phyloP scores from a whole-genome alignment of 1,139 yeast species.

The Saccharomyces pastorianus region DNA sequence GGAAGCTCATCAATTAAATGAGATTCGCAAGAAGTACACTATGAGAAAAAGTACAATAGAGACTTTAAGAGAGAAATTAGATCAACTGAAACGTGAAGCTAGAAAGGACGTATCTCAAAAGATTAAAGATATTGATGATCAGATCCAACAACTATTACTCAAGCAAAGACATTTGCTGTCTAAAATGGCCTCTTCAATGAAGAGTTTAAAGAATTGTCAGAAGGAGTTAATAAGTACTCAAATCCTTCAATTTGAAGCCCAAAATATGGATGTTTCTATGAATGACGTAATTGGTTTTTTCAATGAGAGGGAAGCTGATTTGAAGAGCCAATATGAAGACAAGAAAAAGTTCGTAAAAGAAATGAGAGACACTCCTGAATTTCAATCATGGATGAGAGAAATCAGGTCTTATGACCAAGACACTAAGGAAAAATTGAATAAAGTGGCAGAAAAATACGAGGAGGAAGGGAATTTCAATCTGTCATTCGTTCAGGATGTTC shows the following conservation, averaged over 20 bases:
- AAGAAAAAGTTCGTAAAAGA: constrained; percentile 40
- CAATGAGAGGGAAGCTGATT: constrained; percentile 28
- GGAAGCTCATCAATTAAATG: constrained; percentile 16
- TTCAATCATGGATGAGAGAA: constrained; percentile 37
- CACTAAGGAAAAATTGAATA: constrained; percentile 37
- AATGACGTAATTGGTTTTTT: constrained; percentile 19
- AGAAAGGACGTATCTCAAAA: constrained; percentile 24
- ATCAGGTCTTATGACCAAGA: constrained; percentile 39
- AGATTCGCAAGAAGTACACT: constrained; percentile 15
- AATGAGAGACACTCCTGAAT: constrained; percentile 41
- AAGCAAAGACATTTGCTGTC: constrained; percentile 14
- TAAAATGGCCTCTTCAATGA: constrained; percentile 9
- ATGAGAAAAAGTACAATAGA: constrained; percentile 18
- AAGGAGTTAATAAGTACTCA: constrained; percentile 10
- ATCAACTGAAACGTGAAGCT: constrained; percentile 17
- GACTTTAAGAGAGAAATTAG: constrained; percentile 27
- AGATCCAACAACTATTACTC: constrained; percentile 15
- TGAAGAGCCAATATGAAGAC: constrained; percentile 33
- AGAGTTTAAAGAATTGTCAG: constrained; percentile 13
- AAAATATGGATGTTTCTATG: constrained; percentile 20
- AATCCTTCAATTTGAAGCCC: constrained; percentile 16
- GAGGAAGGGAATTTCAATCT: constrained; percentile 40
- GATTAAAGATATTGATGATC: constrained; percentile 27
- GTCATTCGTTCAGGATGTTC: constrained; percentile 27
- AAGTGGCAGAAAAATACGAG: constrained; percentile 40